Evolutionary conservation across 139 green algal genomes (phyloP).

Genomic region (Volvox reticuliferus): DNA sequence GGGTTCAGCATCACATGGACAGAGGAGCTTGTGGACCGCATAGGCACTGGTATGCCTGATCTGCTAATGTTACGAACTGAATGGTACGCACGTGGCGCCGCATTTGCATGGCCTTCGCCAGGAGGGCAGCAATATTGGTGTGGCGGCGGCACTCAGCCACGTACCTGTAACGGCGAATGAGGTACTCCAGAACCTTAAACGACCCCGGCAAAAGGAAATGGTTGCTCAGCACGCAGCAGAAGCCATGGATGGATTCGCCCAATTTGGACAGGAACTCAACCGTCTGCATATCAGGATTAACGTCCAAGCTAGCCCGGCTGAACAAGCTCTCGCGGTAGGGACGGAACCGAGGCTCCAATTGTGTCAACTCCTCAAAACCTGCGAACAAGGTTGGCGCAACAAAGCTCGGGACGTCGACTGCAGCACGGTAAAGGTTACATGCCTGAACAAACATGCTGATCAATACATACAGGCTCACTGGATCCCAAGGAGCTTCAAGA

Average conservation of each 20-base stretch:
- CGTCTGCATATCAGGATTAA: constrained; percentile 77
- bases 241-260: constrained; percentile 70
- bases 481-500: too few relatives aligned
- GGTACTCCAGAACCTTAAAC: constrained; percentile 89
- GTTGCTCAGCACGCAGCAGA: constrained; percentile 81
- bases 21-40: too few relatives aligned
- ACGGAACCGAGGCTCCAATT: constrained; percentile 77
- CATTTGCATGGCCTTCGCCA: too few relatives aligned
- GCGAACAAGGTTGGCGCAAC: background rate
- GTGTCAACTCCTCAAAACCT: constrained; percentile 86
- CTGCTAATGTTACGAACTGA: too few relatives aligned
- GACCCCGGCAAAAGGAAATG: constrained; percentile 81
- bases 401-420: too few relatives aligned
- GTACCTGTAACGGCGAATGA: constrained; percentile 89
- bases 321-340: constrained; percentile 83
- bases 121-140: too few relatives aligned
- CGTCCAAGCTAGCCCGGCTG: constrained; percentile 50
- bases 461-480: too few relatives aligned
- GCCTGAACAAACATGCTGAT: too few relatives aligned
- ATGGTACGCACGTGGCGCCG: too few relatives aligned
- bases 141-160: background rate
- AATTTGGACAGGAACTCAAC: constrained; percentile 66
- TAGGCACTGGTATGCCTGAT: too few relatives aligned
- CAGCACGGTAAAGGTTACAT: too few relatives aligned
- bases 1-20: too few relatives aligned